Percentiles rank a stretch among this genome's conserved stretches.
Evolutionary conservation across 2,329 filamentous ascomycete species (phyloP).

Genomic region (Tolypocladium amazonense): DNA sequence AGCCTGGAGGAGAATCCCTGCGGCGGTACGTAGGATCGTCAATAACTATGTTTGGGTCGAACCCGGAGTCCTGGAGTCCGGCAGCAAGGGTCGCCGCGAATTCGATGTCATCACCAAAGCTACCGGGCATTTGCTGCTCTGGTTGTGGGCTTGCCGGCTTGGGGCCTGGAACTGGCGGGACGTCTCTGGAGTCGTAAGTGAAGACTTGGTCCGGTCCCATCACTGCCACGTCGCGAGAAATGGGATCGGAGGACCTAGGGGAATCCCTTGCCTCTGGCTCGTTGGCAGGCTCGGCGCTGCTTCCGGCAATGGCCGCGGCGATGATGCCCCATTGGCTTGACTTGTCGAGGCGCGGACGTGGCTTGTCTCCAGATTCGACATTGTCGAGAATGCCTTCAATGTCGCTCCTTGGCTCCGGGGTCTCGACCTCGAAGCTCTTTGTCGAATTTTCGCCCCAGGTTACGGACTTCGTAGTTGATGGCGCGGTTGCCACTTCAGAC

Average conservation of each 20-base stretch:
- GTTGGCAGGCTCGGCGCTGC: constrained; percentile 23
- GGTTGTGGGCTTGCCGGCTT: constrained; percentile 39
- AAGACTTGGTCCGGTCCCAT: constrained; percentile 12
- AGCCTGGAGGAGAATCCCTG: constrained; percentile 53
- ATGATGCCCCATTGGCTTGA: constrained; percentile 41
- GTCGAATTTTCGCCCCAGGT: constrained; percentile 57
- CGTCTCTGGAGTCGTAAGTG: constrained; percentile 29
- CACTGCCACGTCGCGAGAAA: constrained; percentile 9
- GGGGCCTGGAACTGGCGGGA: constrained; percentile 43
- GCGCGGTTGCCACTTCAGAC: constrained; percentile 25
- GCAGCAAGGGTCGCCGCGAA: constrained; percentile 62
- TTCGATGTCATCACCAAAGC: constrained; percentile 56
- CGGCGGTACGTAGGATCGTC: constrained; percentile 52
- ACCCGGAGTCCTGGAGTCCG: constrained; percentile 57
- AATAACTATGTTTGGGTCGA: constrained; percentile 60
- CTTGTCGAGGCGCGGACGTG: constrained; percentile 24
- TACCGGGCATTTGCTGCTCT: constrained; percentile 48
- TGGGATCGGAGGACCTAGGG: constrained; percentile 7
- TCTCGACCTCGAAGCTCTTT: constrained; percentile 52
- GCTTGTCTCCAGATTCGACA: constrained; percentile 17
- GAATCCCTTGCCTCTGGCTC: constrained; percentile 17
- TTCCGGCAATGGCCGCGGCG: constrained; percentile 36
- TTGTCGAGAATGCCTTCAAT: constrained; percentile 13
- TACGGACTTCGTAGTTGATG: constrained; percentile 42
- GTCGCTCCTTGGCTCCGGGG: constrained; percentile 34